A percentile compares a stretch with the other conserved stretches of the same genome.
These are phyloP conservation scores for Apiotrichum laibachii DNA, from an alignment of 1,284 basidiomycete species.

Conservation along the genomic window DNA sequence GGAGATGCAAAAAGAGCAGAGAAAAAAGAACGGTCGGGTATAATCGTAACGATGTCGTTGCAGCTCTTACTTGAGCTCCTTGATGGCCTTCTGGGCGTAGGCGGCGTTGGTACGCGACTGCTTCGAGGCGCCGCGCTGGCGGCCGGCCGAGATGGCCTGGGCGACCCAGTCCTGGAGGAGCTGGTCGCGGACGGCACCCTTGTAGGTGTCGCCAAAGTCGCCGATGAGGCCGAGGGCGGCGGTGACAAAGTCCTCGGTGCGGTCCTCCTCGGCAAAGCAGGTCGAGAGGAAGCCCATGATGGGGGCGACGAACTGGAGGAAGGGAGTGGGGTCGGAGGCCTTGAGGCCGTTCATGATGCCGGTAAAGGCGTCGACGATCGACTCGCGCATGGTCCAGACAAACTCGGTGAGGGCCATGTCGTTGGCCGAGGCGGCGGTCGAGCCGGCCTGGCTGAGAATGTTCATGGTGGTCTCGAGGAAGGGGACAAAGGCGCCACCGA, in stretches of 20 bases:
- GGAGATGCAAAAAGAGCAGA: conserved; percentile 11
- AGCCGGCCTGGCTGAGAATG: conserved; percentile 85
- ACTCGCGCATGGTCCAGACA: conserved; percentile 83
- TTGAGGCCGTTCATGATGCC: conserved; percentile 90
- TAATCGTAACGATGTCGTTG: not conserved
- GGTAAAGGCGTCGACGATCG: conserved; percentile 94
- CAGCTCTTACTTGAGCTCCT: conserved; percentile 30
- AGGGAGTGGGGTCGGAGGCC: conserved; percentile 59
- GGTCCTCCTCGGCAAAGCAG: conserved; percentile 72
- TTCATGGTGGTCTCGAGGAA: conserved; percentile 87
- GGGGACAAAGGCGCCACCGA: conserved; percentile 81
- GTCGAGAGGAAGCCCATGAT: conserved; percentile 81
- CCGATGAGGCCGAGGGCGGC: conserved; percentile 81
- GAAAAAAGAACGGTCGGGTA: conserved; percentile 14
- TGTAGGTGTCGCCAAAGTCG: conserved; percentile 83
- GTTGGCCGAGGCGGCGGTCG: conserved; percentile 74
- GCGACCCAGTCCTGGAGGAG: conserved; percentile 80
- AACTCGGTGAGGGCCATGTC: conserved; percentile 62
- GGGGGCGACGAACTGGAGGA: conserved; percentile 70
- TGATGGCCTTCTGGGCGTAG: conserved; percentile 56
- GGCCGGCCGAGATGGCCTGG: conserved; percentile 65
- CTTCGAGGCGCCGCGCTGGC: conserved; percentile 53
- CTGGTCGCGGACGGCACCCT: conserved; percentile 73
- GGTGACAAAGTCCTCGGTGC: conserved; percentile 73
- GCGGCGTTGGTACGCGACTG: conserved; percentile 56